Conservation (phyloP, 805 yeast species). For the Candida palmyrensis region DNA sequence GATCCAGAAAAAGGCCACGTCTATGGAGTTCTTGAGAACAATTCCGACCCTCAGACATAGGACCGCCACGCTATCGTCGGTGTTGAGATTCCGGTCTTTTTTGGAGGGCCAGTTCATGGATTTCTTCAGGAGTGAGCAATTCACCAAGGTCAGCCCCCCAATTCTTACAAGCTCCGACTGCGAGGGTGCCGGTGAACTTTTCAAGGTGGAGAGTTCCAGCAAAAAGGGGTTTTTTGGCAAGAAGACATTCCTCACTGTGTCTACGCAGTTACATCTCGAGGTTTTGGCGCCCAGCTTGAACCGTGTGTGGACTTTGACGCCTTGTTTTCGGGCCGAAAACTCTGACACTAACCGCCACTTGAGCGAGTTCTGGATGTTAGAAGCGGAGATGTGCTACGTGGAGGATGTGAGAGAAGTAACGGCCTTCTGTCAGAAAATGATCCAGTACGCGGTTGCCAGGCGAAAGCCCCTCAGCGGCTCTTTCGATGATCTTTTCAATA, state of each 20-base stretch:
- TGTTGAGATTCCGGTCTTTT: conserved; percentile 68
- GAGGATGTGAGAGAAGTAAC: conserved; percentile 57
- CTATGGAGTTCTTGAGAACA: conserved; percentile 61
- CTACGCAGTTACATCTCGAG: conserved; percentile 89
- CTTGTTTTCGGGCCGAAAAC: conserved; percentile 91
- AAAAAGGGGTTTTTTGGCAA: conserved; percentile 54
- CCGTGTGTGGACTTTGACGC: conserved; percentile 83
- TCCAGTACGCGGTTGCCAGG: conserved; percentile 38
- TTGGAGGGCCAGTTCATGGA: conserved; percentile 49
- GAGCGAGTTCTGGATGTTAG: conserved; percentile 97
- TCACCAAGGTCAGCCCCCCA: conserved; percentile 80
- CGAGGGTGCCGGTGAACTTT: conserved; percentile 96
- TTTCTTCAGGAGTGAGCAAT: conserved; percentile 51
- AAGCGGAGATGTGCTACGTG: conserved; percentile 78
- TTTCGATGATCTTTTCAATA: conserved; percentile 16
- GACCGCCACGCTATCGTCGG: conserved; percentile 57
- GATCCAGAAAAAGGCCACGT: conserved; percentile 72
- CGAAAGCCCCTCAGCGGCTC: conserved; percentile 4
- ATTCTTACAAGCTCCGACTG: conserved; percentile 85
- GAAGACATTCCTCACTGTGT: conserved; percentile 74
- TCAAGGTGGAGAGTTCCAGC: conserved; percentile 43
- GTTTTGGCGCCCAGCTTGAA: conserved; percentile 67
- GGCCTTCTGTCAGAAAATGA: conserved; percentile 63
- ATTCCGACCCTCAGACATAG: conserved; percentile 78
- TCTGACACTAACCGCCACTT: conserved; percentile 89